Evolutionary conservation across 805 yeast species (phyloP), one percentile per base, ranked within the genome.

Genomic region (Kodamaea leandrae): DNA sequence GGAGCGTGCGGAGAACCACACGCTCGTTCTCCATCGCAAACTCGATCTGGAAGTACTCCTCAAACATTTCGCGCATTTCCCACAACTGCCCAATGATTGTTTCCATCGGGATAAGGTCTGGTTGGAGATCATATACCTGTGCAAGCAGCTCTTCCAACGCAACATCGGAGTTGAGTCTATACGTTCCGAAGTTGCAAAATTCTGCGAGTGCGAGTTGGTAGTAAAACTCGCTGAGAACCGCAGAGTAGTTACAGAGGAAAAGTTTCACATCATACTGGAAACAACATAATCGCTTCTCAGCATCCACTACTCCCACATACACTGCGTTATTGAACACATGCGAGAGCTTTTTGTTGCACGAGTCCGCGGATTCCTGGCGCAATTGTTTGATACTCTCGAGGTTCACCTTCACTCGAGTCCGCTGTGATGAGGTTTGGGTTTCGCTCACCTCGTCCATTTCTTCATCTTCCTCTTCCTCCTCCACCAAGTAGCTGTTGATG

Each of bases 301-400:
- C 74, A 56, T 91, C 98, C 2, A 86, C 90, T 3, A 91, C 63
- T 0, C 99, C 99, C 6, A 93, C 83, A 54, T 74, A 86, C 0
- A 83, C 77, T 37, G 83, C 76, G 41, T 84, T 78, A 6, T 83
- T 73, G 59, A 91, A 80, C 2, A 87, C 61, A 32, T 78, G 74
- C 0, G 95, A 82, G 17, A 91, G 61, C 4, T 73, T 72, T n/a
- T 64, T 56, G 54, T 82, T 74, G 0, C 76, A 63, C 0, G 58
- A 46, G 0, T 51, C 49, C 32, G 78, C 78, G 1, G 83, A 73
- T 9, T 72, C 74, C 16, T 65, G 57, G 16, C 83, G 62, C 4
- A 93, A 69, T 2, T 69, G 65, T n/a, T 64, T 57, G 2, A 91
- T 69, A 48, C 91, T 83, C 8, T 76, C 68, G 12, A 86, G 64